phyloP scores from a whole-genome alignment of 345 rosid genomes.

The Turritis glabra region DNA sequence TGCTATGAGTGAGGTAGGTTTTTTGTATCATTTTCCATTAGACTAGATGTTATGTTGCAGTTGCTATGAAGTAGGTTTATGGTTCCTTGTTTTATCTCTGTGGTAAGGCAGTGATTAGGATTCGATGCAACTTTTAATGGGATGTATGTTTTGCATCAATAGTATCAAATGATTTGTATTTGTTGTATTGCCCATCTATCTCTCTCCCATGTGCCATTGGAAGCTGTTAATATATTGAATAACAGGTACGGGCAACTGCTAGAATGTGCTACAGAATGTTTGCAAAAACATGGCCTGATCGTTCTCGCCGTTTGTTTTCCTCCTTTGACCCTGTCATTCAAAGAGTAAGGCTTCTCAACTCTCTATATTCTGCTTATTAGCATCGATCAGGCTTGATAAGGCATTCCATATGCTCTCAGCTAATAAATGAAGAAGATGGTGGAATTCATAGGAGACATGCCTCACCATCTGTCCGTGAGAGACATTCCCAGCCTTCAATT shows the following conservation, averaged over 20 bases:
- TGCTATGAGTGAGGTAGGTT: constrained; percentile 97
- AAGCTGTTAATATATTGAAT: constrained; percentile 21
- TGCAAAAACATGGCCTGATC: constrained; percentile 98
- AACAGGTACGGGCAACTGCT: constrained; percentile 93
- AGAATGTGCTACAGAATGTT: constrained; percentile 99
- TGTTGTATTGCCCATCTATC: constrained; percentile 6
- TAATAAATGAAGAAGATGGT: constrained; percentile 94
- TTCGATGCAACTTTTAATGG: constrained; percentile 17
- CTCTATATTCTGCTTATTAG: constrained; percentile 23
- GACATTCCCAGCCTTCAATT: constrained; percentile 65
- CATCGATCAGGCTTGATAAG: constrained; percentile 19
- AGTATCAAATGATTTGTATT: constrained; percentile 15
- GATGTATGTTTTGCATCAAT: constrained; percentile 13
- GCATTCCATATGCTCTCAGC: constrained; percentile 45
- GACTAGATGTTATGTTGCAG: constrained; percentile 66
- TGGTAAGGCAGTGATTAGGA: constrained; percentile 20
- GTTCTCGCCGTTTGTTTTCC: constrained; percentile 89
- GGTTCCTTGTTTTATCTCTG: constrained; percentile 11
- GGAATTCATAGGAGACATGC: constrained; percentile 94
- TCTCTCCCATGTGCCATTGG: constrained; percentile 15
- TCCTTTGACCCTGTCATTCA: constrained; percentile 97
- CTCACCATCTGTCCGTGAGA: constrained; percentile 91
- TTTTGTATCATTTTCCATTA: constrained; percentile 31
- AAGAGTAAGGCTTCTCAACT: constrained; percentile 59
- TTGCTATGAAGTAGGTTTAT: constrained; percentile 73